Evolutionary conservation across 257 asterid genomes (phyloP).

Genomic region (Nicotiana tabacum): DNA sequence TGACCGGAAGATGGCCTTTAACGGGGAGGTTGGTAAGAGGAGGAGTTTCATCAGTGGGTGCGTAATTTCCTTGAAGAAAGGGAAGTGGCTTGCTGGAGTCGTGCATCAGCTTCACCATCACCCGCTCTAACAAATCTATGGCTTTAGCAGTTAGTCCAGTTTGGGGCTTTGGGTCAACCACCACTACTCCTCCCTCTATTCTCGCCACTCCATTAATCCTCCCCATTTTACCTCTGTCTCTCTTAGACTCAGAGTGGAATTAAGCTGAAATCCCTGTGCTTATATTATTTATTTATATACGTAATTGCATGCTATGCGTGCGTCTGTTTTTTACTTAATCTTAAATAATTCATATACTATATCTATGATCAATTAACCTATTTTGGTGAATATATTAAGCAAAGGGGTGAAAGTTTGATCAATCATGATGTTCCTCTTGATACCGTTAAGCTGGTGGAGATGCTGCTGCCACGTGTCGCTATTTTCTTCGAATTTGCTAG

Average conservation of each 20-base stretch:
- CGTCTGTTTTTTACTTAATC: too few relatives aligned
- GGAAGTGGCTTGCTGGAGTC: constrained; percentile 64
- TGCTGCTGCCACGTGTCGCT: neutral
- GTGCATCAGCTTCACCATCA: constrained; percentile 60
- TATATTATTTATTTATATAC: too few relatives aligned
- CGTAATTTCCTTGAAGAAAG: constrained; percentile 69
- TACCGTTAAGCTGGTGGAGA: neutral
- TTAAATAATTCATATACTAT: too few relatives aligned
- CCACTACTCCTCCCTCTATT: constrained; percentile 39
- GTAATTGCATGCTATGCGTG: too few relatives aligned
- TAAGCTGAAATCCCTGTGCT: too few relatives aligned
- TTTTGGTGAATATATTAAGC: too few relatives aligned
- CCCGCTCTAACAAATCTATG: constrained; percentile 70
- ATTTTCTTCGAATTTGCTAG: neutral
- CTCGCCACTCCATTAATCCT: constrained; percentile 29
- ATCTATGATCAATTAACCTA: too few relatives aligned
- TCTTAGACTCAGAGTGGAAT: too few relatives aligned
- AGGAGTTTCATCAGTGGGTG: constrained; percentile 75
- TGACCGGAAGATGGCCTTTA: constrained; percentile 75
- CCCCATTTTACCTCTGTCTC: constrained; percentile 26
- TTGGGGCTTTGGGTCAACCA: constrained; percentile 65
- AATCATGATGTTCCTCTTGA: neutral
- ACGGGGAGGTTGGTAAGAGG: constrained; percentile 60
- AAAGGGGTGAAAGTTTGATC: too few relatives aligned
- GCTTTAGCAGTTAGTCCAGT: constrained; percentile 63